Conservation (phyloP, 2,329 filamentous ascomycete genomes). For the Penicillium sp. region DNA sequence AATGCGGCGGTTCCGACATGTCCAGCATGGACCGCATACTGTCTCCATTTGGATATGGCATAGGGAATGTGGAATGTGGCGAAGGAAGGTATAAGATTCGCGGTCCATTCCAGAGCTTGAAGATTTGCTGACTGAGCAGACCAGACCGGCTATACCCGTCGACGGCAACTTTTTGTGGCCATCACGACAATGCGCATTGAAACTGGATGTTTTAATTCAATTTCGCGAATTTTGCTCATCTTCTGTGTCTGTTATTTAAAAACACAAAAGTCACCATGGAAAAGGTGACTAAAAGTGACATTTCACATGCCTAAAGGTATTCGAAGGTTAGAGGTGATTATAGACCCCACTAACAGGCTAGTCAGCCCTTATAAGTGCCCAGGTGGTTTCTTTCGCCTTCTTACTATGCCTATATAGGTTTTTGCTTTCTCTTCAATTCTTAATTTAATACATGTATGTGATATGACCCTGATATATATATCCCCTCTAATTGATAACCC, state of each 20-base stretch:
- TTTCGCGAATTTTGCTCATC: background rate
- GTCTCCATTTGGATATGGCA: slow-evolving; percentile 7
- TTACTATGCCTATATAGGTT: background rate
- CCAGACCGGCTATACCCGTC: background rate
- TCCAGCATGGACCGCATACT: slow-evolving; percentile 31
- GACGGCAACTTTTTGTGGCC: background rate
- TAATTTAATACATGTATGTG: background rate
- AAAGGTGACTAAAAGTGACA: background rate
- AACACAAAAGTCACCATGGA: background rate
- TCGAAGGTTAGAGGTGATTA: background rate
- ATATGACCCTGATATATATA: background rate
- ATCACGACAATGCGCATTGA: background rate
- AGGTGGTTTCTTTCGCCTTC: background rate
- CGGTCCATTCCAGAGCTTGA: background rate
- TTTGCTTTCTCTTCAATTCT: background rate
- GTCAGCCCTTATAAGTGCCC: background rate
- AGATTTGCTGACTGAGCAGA: slow-evolving; percentile 7
- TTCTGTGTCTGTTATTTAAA: background rate
- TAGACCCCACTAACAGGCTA: background rate
- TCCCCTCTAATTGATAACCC: background rate
- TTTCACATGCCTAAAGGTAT: no score
- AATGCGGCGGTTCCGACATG: slow-evolving; percentile 38
- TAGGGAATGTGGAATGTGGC: slow-evolving; percentile 1
- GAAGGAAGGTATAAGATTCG: background rate
- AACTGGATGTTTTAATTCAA: background rate